A percentile compares a stretch with the other conserved stretches of the same genome.
Evolutionary conservation across 2,329 filamentous ascomycete genomes (phyloP).

Genomic region (Nannizziopsis arthrosporioides): DNA sequence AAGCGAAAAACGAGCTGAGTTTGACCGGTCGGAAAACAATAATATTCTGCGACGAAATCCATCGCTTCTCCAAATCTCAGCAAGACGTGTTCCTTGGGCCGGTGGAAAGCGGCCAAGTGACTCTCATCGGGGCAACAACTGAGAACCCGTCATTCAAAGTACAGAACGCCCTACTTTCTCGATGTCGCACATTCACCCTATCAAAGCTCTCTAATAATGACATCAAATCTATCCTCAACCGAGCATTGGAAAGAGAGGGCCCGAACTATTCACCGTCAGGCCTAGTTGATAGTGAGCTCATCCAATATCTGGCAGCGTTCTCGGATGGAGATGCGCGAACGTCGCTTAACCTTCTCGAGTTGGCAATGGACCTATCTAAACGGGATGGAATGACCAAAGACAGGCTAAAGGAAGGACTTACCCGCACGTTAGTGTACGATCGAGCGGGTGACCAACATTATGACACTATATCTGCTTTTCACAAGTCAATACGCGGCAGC

Average conservation of each 20-base stretch:
- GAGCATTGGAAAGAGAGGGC: conserved; percentile 58
- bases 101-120: conserved; percentile 82
- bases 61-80: conserved; percentile 80
- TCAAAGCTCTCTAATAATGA: conserved; percentile 61
- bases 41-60: conserved; percentile 95
- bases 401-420: conserved; percentile 68
- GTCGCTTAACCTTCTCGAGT: conserved; percentile 80
- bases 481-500: conserved; percentile 84
- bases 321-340: conserved; percentile 88
- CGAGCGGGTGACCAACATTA: conserved; percentile 93
- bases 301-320: conserved; percentile 73
- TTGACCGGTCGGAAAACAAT: conserved; percentile 86
- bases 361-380: conserved; percentile 66
- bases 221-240: conserved; percentile 58
- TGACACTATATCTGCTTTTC: conserved; percentile 91
- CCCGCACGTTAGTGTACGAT: conserved; percentile 89
- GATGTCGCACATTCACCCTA: conserved; percentile 84
- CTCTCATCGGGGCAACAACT: conserved; percentile 86
- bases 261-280: conserved; percentile 37
- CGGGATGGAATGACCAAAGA: conserved; percentile 57
- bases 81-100: conserved; percentile 91
- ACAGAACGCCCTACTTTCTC: conserved; percentile 71
- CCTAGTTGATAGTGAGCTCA: conserved; percentile 63
- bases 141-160: conserved; percentile 96
- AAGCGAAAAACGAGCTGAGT: conserved; percentile 66